Evolutionary conservation across 495 filamentous ascomycete species (phyloP), one percentile per base, ranked within the genome.

Genomic region (Hyaloscypha variabilis): DNA sequence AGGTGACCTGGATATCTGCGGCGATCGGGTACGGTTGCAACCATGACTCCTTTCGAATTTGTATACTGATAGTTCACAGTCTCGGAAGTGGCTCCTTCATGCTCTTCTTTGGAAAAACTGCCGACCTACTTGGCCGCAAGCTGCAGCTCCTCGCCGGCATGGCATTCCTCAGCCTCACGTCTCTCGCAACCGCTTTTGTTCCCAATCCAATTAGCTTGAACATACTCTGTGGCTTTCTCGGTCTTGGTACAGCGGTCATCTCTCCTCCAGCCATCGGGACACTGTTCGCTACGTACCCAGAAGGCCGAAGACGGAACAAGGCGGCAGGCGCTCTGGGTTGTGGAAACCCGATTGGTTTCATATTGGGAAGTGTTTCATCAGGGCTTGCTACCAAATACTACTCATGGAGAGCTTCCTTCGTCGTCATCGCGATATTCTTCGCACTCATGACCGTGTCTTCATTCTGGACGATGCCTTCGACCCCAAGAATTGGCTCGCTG

Each of bases 251-350:
- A 34, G 87, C 86, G 5, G 81, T 83, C 1, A 80, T 83, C 19
- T 81, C 88, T 2, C 86, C 87, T 13, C 83, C 87, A 10, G 85
- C 86, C 3, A 78, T 87, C 6, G 87, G 87, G 0, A 79, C 83
- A n/a, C 72, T 90, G 14, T 86, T 86, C 19, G 78, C 79, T 1
- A 77, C 83, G 8, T 90, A 90, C 65, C 73, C 75, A 69, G 79
- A 66, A 76, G 83, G 69, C 76, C 83, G 13, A 77, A 82, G 49
- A 77, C 87, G 86, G 73, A 90, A 90, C 64, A 76, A 79, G 28
- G 87, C 82, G 3, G 87, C 88, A 72, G 87, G 85, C 0, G 87
- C 84, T 70, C 88, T 88, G 67, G 81, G 81, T 17, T 85, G 84
- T 49, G 87, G 87, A 0, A 90, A 88, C 39, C 86, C 87, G 11